Base-by-base conservation (phyloP, 2,329 filamentous ascomycete genomes). In the Paecilomyces dactylethromorphus region DNA sequence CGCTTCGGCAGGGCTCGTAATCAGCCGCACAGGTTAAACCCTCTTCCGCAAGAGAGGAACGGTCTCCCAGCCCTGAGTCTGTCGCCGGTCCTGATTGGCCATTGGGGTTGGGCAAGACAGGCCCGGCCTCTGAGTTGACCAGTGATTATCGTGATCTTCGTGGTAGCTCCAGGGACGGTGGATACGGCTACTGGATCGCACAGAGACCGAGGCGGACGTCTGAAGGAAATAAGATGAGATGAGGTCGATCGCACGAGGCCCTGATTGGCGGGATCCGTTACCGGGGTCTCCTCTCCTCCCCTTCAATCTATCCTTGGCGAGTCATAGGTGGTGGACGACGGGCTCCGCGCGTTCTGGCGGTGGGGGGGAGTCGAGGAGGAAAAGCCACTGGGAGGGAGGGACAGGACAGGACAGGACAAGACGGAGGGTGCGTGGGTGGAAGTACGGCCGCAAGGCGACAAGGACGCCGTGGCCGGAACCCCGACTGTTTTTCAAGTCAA, bases 181-280 rank as follows among this genome's bases (percentile, higher is more conserved):
- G 21, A 52, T 24, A 52, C 21, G 24, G 13, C 50, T 22, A 22
- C n/a, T n/a, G n/a, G n/a, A n/a, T n/a, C n/a, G n/a, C n/a, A n/a
- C n/a, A n/a, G n/a, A n/a, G n/a, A n/a, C n/a, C n/a, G n/a, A n/a
- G n/a, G n/a, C 22, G 49, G 12, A 12, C 12, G 18, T 26, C 49
- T 52, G n/a, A 21, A 52, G 49, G 24, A 21, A 52, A n/a, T n/a
- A n/a, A 21, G 24, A 52, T 52, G 50, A 52, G 50, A 52, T 52
- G 50, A 52, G 50, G 50, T 52, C 13, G 50, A 52, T n/a, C 50
- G 24, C 10, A 3, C 3, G 11, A 54, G 55, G 21, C 57, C 54
- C 49, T 56, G 11, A 64, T 63, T 63, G 64, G 64, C 55, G 21
- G 50, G 21, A 52, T 24, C 21, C 1, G 21, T 11, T 52, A 12